Conservation (phyloP, 768 basidiomycete species). For the Neoboletus magnificus region DNA sequence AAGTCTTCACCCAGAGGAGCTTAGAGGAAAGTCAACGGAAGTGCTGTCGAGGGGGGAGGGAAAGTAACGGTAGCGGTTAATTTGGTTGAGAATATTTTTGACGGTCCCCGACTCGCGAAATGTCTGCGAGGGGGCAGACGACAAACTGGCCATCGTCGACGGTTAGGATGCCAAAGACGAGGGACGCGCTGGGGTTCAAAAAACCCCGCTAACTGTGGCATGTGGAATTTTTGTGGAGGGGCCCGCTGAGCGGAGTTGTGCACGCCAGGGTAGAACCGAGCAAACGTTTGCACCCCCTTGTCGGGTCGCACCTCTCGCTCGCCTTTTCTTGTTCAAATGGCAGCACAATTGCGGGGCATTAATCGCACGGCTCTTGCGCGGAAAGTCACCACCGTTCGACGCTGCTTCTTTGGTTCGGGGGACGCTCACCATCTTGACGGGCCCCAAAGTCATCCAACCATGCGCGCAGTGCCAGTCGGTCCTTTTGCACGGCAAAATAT, state of each 20-base stretch:
- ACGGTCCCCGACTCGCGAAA: neutral
- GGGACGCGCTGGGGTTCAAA: constrained; percentile 5
- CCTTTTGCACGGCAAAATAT: neutral
- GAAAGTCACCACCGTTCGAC: neutral
- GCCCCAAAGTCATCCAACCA: neutral
- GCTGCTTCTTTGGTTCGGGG: neutral
- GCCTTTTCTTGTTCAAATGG: neutral
- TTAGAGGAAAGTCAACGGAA: neutral
- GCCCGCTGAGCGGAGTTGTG: constrained; percentile 20
- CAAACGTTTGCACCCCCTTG: neutral
- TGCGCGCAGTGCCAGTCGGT: neutral
- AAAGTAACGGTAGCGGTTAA: neutral
- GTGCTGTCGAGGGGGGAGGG: neutral
- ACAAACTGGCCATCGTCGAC: neutral
- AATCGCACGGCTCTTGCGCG: constrained; percentile 11
- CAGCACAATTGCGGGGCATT: neutral
- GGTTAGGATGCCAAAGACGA: neutral
- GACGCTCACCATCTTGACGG: constrained; percentile 12
- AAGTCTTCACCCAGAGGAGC: neutral
- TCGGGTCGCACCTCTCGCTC: neutral
- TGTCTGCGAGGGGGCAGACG: neutral
- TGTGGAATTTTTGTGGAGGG: constrained; percentile 9
- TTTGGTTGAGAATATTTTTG: neutral
- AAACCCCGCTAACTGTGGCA: constrained; percentile 4
- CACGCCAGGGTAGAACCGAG: constrained; percentile 5